Evolutionary conservation across 2,329 filamentous ascomycete genomes (phyloP), one percentile per base, ranked within the genome.

Genomic region (Purpureocillium takamizusanense): DNA sequence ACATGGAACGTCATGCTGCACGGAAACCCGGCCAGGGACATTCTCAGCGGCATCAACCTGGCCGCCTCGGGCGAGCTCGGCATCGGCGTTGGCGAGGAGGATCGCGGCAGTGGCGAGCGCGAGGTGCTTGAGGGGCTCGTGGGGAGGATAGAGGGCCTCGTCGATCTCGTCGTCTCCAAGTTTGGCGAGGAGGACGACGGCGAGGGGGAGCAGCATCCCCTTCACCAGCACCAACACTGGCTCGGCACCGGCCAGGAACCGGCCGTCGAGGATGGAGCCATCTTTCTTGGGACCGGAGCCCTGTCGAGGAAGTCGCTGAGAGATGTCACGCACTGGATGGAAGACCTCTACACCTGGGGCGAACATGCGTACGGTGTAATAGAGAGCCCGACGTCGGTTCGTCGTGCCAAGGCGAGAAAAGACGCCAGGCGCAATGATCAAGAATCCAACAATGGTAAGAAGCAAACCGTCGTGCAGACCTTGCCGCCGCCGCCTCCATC

Each of bases 21-120:
- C 54, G 90, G 88, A 8, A 95, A 94, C 51, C 92, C 92, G 0
- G 80, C 82, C 2, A 76, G 83, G 1, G 81, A 82, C 45, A 70
- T 94, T 5, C 88, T 87, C 52, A 78, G 82, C 10, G 88, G 86
- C 6, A 78, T 95, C 54, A 95, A 94, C 59, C 70, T 98, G 25
- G 86, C 89, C 11, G 86, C 83, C 7, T 88, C 86, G 27, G 90
- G 92, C 14, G 90, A 97, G 62, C 74, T 97, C 18, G 92, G 92
- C 13, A 77, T 95, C 33, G 92, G 92, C 0, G 92, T 97, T 1
- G 92, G 92, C 14, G 92, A 97, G 57, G 92, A 97, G 63, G 86
- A 95, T 39, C 83, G 88, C 57, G 90, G 90, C 4, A 95, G 90
- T 55, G 88, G 88, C 25, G 90, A 97, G 64, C 74, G 90, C 51